Conservation (phyloP, 1,284 basidiomycete species). For the Ceratobasidium sp. region DNA sequence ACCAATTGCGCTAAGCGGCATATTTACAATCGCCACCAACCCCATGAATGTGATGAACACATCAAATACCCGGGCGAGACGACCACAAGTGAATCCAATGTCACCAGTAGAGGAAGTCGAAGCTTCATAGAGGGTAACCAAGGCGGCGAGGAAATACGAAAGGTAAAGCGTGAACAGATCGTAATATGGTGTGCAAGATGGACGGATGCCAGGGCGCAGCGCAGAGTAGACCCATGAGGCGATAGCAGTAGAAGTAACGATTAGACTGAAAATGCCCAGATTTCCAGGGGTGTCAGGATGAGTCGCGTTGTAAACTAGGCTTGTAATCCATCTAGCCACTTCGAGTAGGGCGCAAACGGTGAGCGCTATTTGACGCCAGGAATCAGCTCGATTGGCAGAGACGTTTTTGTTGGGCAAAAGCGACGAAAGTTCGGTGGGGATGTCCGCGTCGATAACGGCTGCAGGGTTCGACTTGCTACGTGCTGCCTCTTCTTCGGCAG, state of each 20-base stretch:
- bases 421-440: conserved; percentile 37
- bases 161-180: conserved; percentile 36
- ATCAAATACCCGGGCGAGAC: conserved; percentile 17
- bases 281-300: not conserved
- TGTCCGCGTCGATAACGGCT: conserved; percentile 19
- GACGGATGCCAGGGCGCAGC: conserved; percentile 31
- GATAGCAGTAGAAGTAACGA: not conserved
- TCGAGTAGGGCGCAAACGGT: conserved; percentile 18
- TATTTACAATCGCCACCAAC: conserved; percentile 11
- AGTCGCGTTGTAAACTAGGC: not conserved
- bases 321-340: conserved; percentile 17
- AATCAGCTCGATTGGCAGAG: conserved; percentile 16
- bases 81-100: not conserved
- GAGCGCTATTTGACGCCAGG: conserved; percentile 31
- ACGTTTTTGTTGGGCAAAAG: conserved; percentile 10
- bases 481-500: conserved; percentile 31
- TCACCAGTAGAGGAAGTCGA: not conserved
- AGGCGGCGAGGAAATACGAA: conserved; percentile 27
- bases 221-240: conserved; percentile 41
- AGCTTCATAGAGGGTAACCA: conserved; percentile 27
- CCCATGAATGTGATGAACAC: conserved; percentile 11
- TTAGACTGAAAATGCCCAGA: conserved; percentile 10
- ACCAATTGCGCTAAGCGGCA: conserved; percentile 26
- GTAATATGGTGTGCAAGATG: conserved; percentile 37
- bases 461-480: conserved; percentile 18